phyloP scores from a whole-genome alignment of 805 yeast genomes.

The Lipomyces mesembrius region DNA sequence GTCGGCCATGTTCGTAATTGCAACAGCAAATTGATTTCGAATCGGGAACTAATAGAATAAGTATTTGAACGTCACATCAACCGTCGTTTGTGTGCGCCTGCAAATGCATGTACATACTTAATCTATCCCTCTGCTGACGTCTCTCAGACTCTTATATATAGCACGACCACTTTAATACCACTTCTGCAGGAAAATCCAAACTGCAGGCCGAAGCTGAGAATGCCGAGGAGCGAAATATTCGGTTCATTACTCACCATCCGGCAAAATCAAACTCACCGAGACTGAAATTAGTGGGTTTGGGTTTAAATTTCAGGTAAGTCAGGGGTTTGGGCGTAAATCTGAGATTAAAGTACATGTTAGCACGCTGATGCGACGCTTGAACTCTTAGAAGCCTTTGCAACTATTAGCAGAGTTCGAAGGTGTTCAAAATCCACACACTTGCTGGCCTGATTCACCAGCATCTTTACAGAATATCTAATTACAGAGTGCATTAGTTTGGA shows the following conservation, averaged over 20 bases:
- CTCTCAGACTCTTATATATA: background rate
- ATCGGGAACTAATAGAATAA: background rate
- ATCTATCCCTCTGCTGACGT: background rate
- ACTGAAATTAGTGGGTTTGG: background rate
- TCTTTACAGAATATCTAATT: background rate
- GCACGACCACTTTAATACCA: background rate
- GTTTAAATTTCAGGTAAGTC: background rate
- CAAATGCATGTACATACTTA: background rate
- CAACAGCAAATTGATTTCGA: background rate
- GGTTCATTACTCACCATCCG: background rate
- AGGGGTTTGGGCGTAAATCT: background rate
- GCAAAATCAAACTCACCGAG: too few species aligned
- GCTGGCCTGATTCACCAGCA: background rate
- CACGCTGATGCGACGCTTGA: background rate
- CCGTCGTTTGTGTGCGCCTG: too few species aligned
- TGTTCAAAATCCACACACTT: background rate
- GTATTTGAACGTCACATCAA: too few species aligned
- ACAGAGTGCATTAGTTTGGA: background rate
- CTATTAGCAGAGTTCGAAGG: background rate
- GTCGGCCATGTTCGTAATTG: slow-evolving; percentile 30
- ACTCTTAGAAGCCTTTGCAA: background rate
- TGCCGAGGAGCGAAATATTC: too few species aligned
- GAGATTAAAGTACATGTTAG: background rate
- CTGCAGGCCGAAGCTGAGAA: background rate
- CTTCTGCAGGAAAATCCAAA: background rate